A percentile compares a stretch with the other conserved stretches of the same genome.
These are phyloP conservation scores for Penicillium coffeae DNA, from an alignment of 495 filamentous ascomycete genomes.

Conservation along the genomic window DNA sequence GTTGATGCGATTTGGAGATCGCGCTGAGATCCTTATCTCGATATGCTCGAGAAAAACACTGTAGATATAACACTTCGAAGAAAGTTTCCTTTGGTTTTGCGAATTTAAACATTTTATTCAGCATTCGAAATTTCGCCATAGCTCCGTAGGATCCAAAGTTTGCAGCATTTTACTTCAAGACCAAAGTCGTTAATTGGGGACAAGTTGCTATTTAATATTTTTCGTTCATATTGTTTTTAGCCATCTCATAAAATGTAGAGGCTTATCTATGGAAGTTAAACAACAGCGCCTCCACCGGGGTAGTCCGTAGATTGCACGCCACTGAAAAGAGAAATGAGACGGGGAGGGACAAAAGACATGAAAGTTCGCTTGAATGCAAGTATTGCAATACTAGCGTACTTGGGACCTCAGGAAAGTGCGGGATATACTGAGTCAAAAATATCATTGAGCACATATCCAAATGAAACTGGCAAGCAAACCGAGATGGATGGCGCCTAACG, in stretches of 20 bases:
- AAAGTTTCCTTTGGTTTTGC: constrained; percentile 31
- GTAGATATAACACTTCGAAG: constrained; percentile 40
- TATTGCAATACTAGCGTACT: background rate
- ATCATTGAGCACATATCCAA: too few relatives aligned
- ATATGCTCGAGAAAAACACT: constrained; percentile 20
- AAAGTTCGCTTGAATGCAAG: constrained; percentile 10
- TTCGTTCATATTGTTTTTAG: constrained; percentile 7
- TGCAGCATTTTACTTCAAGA: too few relatives aligned
- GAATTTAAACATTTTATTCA: constrained; percentile 8
- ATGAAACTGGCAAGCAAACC: too few relatives aligned
- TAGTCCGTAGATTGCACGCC: constrained; percentile 15
- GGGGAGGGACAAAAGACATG: constrained; percentile 2
- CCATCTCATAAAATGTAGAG: constrained; percentile 8
- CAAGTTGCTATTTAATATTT: too few relatives aligned
- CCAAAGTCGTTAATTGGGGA: too few relatives aligned
- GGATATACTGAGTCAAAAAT: too few relatives aligned
- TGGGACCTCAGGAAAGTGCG: too few relatives aligned
- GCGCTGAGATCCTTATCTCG: constrained; percentile 7
- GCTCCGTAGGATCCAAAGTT: too few relatives aligned
- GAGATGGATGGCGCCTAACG: too few relatives aligned
- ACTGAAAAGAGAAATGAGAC: constrained; percentile 2
- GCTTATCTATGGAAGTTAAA: constrained; percentile 13
- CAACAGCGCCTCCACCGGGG: constrained; percentile 17
- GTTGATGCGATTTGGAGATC: constrained; percentile 5
- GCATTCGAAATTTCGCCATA: too few relatives aligned